phyloP scores from a whole-genome alignment of 768 basidiomycete genomes.

The Leucocoprinus leucothites region DNA sequence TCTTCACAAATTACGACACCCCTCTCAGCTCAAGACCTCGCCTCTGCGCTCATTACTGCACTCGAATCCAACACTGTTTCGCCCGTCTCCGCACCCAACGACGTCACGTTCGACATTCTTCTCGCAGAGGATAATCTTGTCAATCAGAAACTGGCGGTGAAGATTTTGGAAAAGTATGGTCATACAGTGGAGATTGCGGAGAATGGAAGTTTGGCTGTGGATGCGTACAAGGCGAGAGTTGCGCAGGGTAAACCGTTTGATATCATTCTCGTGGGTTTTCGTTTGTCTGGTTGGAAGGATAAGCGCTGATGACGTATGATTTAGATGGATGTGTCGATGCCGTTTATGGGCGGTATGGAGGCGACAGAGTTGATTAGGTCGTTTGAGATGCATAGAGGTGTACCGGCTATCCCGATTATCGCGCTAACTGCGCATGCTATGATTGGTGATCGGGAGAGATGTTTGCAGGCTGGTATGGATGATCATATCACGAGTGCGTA shows the following conservation, averaged over 20 bases:
- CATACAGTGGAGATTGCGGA: constrained; percentile 96
- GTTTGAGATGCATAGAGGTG: constrained; percentile 71
- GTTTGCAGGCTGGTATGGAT: constrained; percentile 56
- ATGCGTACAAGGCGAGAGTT: constrained; percentile 82
- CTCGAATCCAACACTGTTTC: constrained; percentile 93
- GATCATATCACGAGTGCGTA: constrained; percentile 78
- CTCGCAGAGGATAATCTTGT: constrained; percentile 97
- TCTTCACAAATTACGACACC: constrained; percentile 93
- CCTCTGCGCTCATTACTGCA: constrained; percentile 89
- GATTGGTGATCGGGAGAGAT: constrained; percentile 68
- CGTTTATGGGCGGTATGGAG: constrained; percentile 98
- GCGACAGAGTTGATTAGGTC: constrained; percentile 90
- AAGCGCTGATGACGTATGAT: constrained; percentile 6
- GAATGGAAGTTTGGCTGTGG: constrained; percentile 92
- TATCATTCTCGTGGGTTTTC: constrained; percentile 76
- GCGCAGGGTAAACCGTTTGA: constrained; percentile 76
- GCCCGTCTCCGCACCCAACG: constrained; percentile 81
- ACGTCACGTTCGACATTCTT: constrained; percentile 87
- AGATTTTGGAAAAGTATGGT: constrained; percentile 94
- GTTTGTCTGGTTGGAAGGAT: neutral
- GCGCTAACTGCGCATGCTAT: constrained; percentile 98
- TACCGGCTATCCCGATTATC: constrained; percentile 84
- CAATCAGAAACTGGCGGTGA: constrained; percentile 94
- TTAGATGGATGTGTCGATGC: constrained; percentile 98
- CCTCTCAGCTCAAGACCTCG: constrained; percentile 82